Evolutionary conservation across 1,284 basidiomycete genomes (phyloP).

Genomic region (Pisolithus thermaeus): DNA sequence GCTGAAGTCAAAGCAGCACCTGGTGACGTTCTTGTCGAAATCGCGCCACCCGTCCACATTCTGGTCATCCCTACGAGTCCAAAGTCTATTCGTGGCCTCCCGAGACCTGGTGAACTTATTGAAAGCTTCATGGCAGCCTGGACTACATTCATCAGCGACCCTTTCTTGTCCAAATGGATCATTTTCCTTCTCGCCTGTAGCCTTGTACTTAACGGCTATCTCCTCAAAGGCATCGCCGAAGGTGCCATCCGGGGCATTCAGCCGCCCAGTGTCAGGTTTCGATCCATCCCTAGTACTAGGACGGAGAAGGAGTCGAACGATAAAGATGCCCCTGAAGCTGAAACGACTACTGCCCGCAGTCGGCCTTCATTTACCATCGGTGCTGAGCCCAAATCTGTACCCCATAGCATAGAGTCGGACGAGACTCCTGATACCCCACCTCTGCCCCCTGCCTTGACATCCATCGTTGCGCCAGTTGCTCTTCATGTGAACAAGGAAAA

Average conservation of each 20-base stretch:
- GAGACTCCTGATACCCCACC: conserved; percentile 16
- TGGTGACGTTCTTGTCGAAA: conserved; percentile 60
- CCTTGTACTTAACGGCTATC: conserved; percentile 89
- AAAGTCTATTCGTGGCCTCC: conserved; percentile 20
- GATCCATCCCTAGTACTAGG: conserved; percentile 29
- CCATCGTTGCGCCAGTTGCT: conserved; percentile 23
- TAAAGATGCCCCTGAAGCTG: conserved; percentile 12
- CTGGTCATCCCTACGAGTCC: conserved; percentile 38
- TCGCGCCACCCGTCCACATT: conserved; percentile 63
- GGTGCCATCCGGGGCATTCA: conserved; percentile 36
- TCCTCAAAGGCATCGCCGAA: conserved; percentile 76
- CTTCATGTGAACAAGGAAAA: conserved; percentile 15
- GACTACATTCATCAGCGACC: conserved; percentile 93
- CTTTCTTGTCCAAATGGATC: conserved; percentile 95
- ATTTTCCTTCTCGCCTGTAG: conserved; percentile 83
- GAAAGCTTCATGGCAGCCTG: conserved; percentile 92
- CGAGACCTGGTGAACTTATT: conserved; percentile 38
- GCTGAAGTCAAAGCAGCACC: conserved; percentile 23
- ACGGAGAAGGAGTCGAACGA: conserved; percentile 23
- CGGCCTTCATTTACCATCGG: conserved; percentile 25
- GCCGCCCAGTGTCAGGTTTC: conserved; percentile 43
- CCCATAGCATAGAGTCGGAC: conserved; percentile 11
- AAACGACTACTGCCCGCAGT: conserved; percentile 12
- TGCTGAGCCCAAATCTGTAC: conserved; percentile 11
- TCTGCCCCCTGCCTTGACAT: conserved; percentile 10